Conservation (phyloP, 352 stramenopile species). For the Aphanomyces euteiches region DNA sequence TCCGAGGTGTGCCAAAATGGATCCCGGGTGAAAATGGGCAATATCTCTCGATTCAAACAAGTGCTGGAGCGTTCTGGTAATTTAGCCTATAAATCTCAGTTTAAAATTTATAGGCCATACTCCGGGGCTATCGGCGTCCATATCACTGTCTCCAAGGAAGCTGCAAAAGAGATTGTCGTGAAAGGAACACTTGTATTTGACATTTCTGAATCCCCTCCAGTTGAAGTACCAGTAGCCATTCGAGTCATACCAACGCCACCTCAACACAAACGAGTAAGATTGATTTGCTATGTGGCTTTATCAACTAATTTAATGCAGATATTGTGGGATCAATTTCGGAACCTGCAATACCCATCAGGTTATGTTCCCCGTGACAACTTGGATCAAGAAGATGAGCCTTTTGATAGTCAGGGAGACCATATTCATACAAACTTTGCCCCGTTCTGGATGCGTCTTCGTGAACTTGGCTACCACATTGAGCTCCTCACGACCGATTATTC, state of each 20-base stretch:
- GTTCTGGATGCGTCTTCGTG: constrained; percentile 67
- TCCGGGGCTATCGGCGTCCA: constrained; percentile 68
- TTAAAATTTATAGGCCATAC: constrained; percentile 41
- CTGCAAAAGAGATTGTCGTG: constrained; percentile 42
- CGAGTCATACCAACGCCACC: constrained; percentile 49
- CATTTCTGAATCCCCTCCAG: constrained; percentile 42
- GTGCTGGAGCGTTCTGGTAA: constrained; percentile 44
- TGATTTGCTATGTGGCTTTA: not conserved
- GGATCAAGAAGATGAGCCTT: constrained; percentile 47
- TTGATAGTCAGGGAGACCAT: constrained; percentile 78
- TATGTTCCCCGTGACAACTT: constrained; percentile 79
- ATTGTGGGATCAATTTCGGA: constrained; percentile 87
- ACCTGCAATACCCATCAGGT: constrained; percentile 78
- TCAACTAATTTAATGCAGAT: constrained; percentile 34
- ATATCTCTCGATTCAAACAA: constrained; percentile 46
- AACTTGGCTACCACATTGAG: constrained; percentile 69
- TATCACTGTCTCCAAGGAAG: constrained; percentile 54
- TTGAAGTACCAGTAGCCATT: constrained; percentile 48
- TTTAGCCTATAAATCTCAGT: constrained; percentile 23
- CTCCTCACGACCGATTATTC: constrained; percentile 76
- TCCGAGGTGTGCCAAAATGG: constrained; percentile 54
- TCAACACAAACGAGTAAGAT: constrained; percentile 36
- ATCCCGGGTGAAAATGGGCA: constrained; percentile 47
- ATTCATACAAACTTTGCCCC: constrained; percentile 84
- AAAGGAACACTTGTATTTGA: constrained; percentile 43